Percentiles rank a stretch among this genome's conserved stretches.
Conservation (phyloP, 2,329 filamentous ascomycete genomes). For the Grosmannia huntii region DNA sequence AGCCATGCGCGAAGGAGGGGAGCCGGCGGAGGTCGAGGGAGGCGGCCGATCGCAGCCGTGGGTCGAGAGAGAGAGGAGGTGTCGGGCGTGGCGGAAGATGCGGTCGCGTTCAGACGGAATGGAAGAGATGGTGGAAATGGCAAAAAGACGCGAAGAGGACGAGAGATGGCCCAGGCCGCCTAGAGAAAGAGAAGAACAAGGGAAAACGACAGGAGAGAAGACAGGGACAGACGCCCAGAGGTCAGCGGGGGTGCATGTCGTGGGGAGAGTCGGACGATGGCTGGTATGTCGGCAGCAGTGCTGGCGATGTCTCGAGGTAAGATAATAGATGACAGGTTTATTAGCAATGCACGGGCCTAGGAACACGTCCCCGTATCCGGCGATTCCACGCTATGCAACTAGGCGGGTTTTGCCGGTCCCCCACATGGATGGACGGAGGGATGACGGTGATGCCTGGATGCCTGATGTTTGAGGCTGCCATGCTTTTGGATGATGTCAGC, state of each 20-base stretch:
- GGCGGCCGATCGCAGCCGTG: background rate
- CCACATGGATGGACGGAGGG: background rate
- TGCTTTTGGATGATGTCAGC: background rate
- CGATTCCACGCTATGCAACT: conserved; percentile 1
- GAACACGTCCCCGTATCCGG: conserved; percentile 1
- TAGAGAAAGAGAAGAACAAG: too few relatives aligned
- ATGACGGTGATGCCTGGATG: too few relatives aligned
- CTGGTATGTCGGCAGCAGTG: background rate
- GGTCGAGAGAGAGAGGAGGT: background rate
- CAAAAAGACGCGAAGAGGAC: background rate
- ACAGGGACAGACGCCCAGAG: background rate
- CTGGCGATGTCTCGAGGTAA: background rate
- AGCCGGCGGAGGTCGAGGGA: conserved; percentile 1
- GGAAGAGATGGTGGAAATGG: background rate
- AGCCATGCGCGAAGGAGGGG: conserved; percentile 28
- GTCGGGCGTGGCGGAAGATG: background rate
- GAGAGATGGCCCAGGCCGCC: too few relatives aligned
- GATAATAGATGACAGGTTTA: background rate
- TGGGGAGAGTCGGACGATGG: background rate
- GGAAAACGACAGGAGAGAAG: background rate
- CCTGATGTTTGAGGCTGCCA: background rate
- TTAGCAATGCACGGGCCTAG: background rate
- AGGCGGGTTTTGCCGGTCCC: background rate
- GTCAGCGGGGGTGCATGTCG: background rate
- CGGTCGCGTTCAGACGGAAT: background rate